Base-by-base conservation (phyloP, 169 alveolate species). In the Cryptosporidium sp. region DNA sequence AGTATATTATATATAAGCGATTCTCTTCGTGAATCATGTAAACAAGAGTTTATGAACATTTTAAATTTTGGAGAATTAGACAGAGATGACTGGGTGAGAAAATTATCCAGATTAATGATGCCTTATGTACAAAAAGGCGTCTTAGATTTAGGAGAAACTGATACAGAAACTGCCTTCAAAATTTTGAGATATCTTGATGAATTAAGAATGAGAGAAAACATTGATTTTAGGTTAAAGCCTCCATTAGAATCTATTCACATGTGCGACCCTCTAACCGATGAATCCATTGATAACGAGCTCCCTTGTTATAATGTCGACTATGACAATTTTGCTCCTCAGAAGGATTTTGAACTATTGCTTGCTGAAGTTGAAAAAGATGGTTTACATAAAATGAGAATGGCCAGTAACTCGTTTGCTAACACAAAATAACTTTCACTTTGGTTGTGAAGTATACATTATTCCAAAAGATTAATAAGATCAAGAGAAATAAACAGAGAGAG, bases 11-110 rank as follows among this genome's bases (percentile, higher is more conserved):
- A 94, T 85, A 91, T 94, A 3, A 93, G 86, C 52, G 94, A 93
- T 18, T 80, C 92, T 33, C 91, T 94, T 91, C 94, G 94, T 74
- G 70, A 93, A 86, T n/a, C 84, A 18, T 67, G 80, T 29, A 52
- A 55, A 41, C 61, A 67, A 29, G 67, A 70, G 10, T 75, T 84
- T 48, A 65, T 69, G 80, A 41, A 85, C 69, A 94, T 94, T 33
- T 69, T 93, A 55, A 86, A 93, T 69, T 92, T 89, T 84, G 95
- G 95, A 9, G 98, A 96, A 75, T 93, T 96, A 18, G 98, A 96
- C 71, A 94, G 96, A 48, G 95, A 96, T 84, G 98, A 95, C 48
- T 96, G 98, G 98, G 98, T 96, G 29, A 93, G 96, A 85, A 96
- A 95, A 74, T 93, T 96, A 91, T 94, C 97, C 52, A 93, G 96